Evolutionary conservation across 768 basidiomycete genomes (phyloP), one percentile per base, ranked within the genome.

Genomic region (Lactarius vividus): DNA sequence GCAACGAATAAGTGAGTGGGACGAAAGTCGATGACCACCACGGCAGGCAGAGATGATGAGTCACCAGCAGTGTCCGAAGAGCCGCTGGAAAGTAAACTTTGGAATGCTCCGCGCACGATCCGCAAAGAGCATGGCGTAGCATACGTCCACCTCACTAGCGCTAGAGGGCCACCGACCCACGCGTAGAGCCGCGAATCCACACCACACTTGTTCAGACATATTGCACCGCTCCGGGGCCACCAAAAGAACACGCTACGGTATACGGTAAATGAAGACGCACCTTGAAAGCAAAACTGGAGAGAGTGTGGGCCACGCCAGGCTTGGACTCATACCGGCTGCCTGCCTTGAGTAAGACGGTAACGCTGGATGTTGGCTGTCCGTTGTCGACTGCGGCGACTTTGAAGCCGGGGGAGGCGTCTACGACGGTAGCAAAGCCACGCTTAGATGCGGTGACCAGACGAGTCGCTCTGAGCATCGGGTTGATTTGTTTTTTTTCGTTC

Each of bases 231-330:
- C 49, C 26, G 3, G 1, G 26, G 13, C 6, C 57, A 52, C 49
- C 26, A 26, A 52, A 52, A 26, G 49, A 52, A 33, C 54, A 4
- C 3, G 54, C 15, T 9, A 26, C 4, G 13, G 26, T 26, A 28
- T 5, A 16, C 8, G 9, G 20, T 4, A 2, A 16, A 44, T 2
- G 58, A 29, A 54, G 33, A 74, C 87, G 57, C 71, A 98, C 96
- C 91, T 97, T 98, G 88, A 96, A 98, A 66, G 95, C 90, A 84
- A 95, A 98, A 86, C 94, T 96, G 85, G 97, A 97, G 77, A 98
- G 84, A 67, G 87, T 89, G 81, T 96, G 92, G 2, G 96, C 95
- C 65, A 94, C 86, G 72, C 96, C 96, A 52, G 94, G 86, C 74
- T 89, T 89, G 69, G 86, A 78, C 82, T 99, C 91, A 76, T 87